These are phyloP conservation scores for Syncephalastrum sp. DNA, from an alignment of 371 early-diverging fungal genomes.

Conservation along the genomic window DNA sequence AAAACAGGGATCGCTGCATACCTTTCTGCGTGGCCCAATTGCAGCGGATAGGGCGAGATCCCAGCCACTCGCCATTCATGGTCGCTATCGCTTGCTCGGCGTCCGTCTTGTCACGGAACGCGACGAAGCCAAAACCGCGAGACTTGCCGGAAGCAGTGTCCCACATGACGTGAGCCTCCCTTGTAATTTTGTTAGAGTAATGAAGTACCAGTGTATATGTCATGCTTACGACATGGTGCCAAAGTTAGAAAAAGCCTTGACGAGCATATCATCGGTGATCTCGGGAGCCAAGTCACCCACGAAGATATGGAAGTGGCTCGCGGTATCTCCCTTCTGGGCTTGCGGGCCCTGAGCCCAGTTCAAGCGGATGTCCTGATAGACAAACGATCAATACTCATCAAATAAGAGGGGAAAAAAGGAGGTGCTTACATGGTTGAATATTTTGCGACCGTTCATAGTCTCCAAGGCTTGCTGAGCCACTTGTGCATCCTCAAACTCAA, in stretches of 20 bases:
- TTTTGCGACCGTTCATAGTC: slow-evolving; percentile 73
- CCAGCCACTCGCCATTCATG: slow-evolving; percentile 82
- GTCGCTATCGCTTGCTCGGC: slow-evolving; percentile 81
- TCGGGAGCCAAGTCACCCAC: slow-evolving; percentile 87
- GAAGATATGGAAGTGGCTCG: slow-evolving; percentile 77
- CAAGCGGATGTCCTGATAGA: slow-evolving; percentile 41
- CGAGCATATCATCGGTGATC: slow-evolving; percentile 71
- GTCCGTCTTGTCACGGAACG: slow-evolving; percentile 79
- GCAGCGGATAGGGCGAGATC: slow-evolving; percentile 61
- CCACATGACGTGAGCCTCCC: slow-evolving; percentile 67
- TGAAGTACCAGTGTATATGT: not conserved
- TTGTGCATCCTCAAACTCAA: slow-evolving; percentile 75
- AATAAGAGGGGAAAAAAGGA: not conserved
- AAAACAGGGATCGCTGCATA: no score
- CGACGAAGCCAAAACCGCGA: slow-evolving; percentile 83
- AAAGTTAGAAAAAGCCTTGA: slow-evolving; percentile 66
- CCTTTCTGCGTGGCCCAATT: slow-evolving; percentile 72
- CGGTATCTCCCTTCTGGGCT: slow-evolving; percentile 14
- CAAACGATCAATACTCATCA: not conserved
- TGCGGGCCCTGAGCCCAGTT: slow-evolving; percentile 48
- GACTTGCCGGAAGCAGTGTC: slow-evolving; percentile 77
- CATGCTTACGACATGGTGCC: slow-evolving; percentile 60
- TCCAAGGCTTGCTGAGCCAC: slow-evolving; percentile 76
- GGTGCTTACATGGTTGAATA: slow-evolving; percentile 52
- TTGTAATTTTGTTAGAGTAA: not conserved